These are phyloP conservation scores for Diaporthe humulicola DNA, from an alignment of 2,329 filamentous ascomycete species.

Conservation along the genomic window DNA sequence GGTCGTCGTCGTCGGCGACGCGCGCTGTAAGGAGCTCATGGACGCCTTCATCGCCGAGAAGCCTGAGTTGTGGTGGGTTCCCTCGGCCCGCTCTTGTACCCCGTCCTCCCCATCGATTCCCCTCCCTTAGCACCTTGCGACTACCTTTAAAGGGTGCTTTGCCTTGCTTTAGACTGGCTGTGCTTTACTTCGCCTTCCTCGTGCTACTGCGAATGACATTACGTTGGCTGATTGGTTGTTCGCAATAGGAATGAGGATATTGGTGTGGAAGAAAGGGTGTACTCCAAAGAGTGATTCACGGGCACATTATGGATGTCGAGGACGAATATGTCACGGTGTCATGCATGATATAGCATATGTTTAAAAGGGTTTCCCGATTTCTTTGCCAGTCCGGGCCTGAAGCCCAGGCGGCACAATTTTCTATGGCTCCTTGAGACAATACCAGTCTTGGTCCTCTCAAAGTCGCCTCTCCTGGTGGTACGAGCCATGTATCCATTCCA, in stretches of 20 bases:
- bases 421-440: constrained; percentile 14
- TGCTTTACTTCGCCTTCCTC: not conserved
- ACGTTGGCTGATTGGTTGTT: not conserved
- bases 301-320: not conserved
- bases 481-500: not conserved
- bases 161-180: not conserved
- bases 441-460: not conserved
- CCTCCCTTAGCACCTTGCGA: not conserved
- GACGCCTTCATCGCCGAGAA: constrained; percentile 78
- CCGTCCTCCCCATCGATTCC: no score
- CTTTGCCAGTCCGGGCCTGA: not conserved
- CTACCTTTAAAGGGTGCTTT: not conserved
- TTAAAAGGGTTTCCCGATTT: not conserved
- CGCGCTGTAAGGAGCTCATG: constrained; percentile 78
- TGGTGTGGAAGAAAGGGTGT: constrained; percentile 59
- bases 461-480: not conserved
- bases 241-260: constrained; percentile 69
- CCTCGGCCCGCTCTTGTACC: no score
- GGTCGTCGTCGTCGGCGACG: constrained; percentile 77
- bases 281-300: constrained; percentile 50
- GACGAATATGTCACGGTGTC: not conserved
- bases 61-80: constrained; percentile 76
- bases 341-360: not conserved
- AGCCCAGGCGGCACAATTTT: not conserved
- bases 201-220: not conserved